These are phyloP conservation scores for Scutellaria galericulata DNA, from an alignment of 257 asterid genomes.

Conservation along the genomic window DNA sequence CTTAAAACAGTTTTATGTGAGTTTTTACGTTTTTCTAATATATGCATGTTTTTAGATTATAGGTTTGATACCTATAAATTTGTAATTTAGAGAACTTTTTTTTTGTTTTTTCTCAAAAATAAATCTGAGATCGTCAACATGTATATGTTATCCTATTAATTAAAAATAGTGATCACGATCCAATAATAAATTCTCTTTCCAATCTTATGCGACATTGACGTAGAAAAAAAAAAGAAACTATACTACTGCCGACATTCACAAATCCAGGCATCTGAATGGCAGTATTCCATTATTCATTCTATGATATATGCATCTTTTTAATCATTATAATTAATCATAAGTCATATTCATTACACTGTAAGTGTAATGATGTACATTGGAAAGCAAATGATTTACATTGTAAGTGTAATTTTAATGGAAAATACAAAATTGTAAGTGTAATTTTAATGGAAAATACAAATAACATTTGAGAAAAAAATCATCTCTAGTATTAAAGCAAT, in stretches of 20 bases:
- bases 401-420: neutral
- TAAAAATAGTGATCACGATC: no score
- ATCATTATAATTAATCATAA: no score
- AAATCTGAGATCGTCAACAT: no score
- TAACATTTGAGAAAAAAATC: neutral
- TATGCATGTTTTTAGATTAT: no score
- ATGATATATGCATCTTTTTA: no score
- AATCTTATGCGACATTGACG: neutral
- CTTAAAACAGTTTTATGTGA: no score
- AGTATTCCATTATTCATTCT: neutral
- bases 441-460: neutral
- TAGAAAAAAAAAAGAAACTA: neutral
- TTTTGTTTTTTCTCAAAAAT: no score
- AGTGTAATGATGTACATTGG: neutral
- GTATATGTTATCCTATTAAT: no score
- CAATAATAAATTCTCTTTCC: no score
- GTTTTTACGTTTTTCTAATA: no score
- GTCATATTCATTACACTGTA: neutral
- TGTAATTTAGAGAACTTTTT: no score
- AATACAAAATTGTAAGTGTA: neutral
- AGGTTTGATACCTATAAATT: no score
- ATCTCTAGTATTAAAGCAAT: neutral
- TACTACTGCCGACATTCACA: neutral
- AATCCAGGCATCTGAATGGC: neutral
- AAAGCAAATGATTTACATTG: neutral